Conservation (phyloP, 768 basidiomycete species). For the Rhodotorula kratochvilovae region DNA sequence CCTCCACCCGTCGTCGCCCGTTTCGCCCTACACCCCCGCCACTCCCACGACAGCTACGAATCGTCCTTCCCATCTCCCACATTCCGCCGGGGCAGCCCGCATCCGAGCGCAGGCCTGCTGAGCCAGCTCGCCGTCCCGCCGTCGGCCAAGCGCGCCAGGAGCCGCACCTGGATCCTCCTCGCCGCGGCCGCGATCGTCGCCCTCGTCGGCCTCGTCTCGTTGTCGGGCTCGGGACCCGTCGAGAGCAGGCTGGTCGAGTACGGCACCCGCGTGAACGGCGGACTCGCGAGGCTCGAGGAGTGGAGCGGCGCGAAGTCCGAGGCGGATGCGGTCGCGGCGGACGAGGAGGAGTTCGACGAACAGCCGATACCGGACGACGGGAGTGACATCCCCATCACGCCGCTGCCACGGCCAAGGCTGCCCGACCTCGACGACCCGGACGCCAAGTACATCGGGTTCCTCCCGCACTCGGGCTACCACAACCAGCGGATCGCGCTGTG, state of each 20-base stretch:
- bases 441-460: conserved; percentile 60
- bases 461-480: conserved; percentile 78
- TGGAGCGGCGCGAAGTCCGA: background rate
- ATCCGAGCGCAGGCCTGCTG: background rate
- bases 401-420: conserved; percentile 2
- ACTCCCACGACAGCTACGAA: background rate
- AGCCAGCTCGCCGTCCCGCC: background rate
- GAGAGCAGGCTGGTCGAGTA: background rate
- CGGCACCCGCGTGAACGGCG: background rate
- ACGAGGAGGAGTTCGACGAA: background rate
- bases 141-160: background rate
- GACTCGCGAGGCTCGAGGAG: background rate
- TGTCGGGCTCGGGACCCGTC: background rate
- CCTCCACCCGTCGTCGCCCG: background rate
- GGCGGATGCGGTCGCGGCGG: background rate
- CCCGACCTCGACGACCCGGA: conserved; percentile 29
- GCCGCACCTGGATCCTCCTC: background rate
- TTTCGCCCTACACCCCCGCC: no score
- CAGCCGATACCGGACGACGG: background rate
- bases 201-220: background rate
- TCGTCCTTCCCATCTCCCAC: background rate
- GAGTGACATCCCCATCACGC: conserved; percentile 6
- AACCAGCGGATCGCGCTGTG: conserved; percentile 74
- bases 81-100: no score
- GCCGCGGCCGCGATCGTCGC: background rate